Conservation (phyloP, 140 eudicot species). For the Artemisia princeps region DNA sequence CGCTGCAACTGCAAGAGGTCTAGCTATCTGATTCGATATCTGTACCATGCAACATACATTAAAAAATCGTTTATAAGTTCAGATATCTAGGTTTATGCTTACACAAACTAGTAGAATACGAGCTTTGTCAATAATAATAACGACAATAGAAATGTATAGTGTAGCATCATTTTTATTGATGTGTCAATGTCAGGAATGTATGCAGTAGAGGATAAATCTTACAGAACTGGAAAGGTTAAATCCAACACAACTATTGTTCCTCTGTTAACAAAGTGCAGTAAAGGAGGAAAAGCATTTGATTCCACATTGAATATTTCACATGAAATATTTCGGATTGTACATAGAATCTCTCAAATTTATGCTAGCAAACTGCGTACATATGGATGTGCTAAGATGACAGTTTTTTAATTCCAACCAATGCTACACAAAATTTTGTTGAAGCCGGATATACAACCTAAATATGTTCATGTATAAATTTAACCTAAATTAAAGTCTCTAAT, state of each 20-base stretch:
- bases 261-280: not conserved
- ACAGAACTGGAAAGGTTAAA: not conserved
- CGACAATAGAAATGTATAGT: not conserved
- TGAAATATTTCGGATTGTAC: not conserved
- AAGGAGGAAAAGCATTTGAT: not conserved
- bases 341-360: not conserved
- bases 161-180: not conserved
- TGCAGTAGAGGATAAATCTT: not conserved
- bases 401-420: not conserved
- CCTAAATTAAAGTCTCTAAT: no score
- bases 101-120: no score
- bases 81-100: no score
- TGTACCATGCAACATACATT: no score
- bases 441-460: no score
- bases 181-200: conserved; percentile 1
- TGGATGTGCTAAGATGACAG: not conserved
- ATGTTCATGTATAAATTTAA: no score
- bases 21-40: no score
- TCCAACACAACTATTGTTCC: not conserved
- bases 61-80: no score
- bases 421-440: no score
- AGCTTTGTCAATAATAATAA: no score
- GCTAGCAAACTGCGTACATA: not conserved
- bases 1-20: no score
- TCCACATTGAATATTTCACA: not conserved